phyloP scores from a whole-genome alignment of 768 basidiomycete genomes.

The Lactarius evosmus region DNA sequence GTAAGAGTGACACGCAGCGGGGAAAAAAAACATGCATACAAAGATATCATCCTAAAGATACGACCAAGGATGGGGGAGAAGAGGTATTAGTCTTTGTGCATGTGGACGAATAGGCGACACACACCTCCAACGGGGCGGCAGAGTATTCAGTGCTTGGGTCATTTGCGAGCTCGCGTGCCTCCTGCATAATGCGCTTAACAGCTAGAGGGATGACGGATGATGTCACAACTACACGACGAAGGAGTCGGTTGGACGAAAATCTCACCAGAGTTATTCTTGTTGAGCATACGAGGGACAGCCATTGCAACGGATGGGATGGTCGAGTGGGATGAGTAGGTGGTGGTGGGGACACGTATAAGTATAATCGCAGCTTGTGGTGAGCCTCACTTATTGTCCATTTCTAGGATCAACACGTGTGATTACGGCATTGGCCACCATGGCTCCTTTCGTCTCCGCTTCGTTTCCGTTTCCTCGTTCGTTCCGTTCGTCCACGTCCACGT shows the following conservation, averaged over 20 bases:
- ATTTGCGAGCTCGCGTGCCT: slow-evolving; percentile 82
- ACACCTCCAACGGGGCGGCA: slow-evolving; percentile 76
- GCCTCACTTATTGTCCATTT: too few species aligned
- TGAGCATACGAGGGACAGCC: slow-evolving; percentile 45
- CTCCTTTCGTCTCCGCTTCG: neutral
- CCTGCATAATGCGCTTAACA: slow-evolving; percentile 96
- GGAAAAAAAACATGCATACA: slow-evolving; percentile 44
- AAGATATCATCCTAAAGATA: slow-evolving; percentile 76
- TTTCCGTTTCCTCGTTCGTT: neutral
- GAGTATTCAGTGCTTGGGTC: slow-evolving; percentile 86
- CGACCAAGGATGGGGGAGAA: neutral
- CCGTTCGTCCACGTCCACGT: too few species aligned
- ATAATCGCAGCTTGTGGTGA: too few species aligned
- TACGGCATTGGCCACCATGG: neutral
- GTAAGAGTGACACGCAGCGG: neutral
- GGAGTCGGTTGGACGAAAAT: neutral
- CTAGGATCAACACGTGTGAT: neutral
- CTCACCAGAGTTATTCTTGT: slow-evolving; percentile 87
- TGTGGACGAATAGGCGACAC: slow-evolving; percentile 20
- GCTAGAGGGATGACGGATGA: slow-evolving; percentile 44
- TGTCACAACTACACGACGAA: neutral
- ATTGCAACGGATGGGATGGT: slow-evolving; percentile 16
- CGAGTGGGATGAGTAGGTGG: neutral
- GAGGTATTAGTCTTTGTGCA: neutral
- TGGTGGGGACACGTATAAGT: neutral